Percentiles rank a stretch among this genome's conserved stretches.
Evolutionary conservation across 2,329 filamentous ascomycete genomes (phyloP).

Genomic region (Ceratocystis diversiconidia): DNA sequence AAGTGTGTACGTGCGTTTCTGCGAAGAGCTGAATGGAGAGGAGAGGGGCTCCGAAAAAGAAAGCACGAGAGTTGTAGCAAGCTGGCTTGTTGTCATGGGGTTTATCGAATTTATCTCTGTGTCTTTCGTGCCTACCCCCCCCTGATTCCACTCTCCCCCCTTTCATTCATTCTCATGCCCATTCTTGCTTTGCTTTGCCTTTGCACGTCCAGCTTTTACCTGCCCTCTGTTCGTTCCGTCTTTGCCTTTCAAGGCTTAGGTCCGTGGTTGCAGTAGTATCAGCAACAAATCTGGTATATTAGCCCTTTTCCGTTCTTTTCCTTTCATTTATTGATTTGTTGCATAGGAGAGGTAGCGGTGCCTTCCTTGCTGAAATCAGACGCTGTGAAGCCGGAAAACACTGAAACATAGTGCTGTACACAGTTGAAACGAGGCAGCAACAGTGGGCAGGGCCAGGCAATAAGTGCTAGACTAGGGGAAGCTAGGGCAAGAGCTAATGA

Average conservation of each 20-base stretch:
- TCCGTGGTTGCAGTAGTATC: too few species aligned
- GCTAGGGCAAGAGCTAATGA: too few species aligned
- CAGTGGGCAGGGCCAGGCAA: too few species aligned
- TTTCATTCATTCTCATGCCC: slow-evolving; percentile 3
- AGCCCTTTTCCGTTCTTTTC: too few species aligned
- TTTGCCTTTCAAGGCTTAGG: background rate
- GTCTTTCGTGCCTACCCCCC: background rate
- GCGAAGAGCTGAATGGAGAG: too few species aligned
- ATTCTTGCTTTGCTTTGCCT: background rate
- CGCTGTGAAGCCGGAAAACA: background rate
- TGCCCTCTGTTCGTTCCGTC: background rate
- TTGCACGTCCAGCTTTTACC: background rate
- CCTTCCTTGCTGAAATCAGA: background rate
- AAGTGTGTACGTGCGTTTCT: too few species aligned
- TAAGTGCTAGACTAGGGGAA: too few species aligned
- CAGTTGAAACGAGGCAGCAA: too few species aligned
- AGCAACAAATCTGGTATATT: too few species aligned
- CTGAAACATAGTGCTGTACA: background rate
- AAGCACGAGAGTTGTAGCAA: too few species aligned
- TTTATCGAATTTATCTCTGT: background rate
- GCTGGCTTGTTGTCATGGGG: too few species aligned
- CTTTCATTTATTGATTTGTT: background rate
- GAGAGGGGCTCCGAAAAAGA: too few species aligned
- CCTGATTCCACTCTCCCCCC: background rate
- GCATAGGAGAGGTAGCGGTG: background rate